Evolutionary conservation across 371 early-diverging fungal species (phyloP).

Genomic region (Dichotomocladium elegans): DNA sequence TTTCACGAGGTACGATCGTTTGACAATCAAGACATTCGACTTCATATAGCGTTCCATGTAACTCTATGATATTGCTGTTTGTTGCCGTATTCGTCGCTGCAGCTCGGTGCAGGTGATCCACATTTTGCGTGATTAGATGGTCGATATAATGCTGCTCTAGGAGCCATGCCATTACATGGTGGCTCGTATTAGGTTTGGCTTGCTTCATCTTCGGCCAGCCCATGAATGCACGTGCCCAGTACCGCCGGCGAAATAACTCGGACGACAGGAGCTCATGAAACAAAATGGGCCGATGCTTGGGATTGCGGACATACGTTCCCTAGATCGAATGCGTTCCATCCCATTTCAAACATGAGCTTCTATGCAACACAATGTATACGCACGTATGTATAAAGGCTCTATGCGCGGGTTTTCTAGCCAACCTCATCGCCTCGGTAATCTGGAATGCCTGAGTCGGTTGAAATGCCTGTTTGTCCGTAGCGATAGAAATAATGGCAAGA

Average conservation of each 20-base stretch:
- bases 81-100: conserved; percentile 39
- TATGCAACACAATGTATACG: not conserved
- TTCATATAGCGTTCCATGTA: conserved; percentile 78
- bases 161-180: conserved; percentile 56
- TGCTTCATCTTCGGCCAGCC: conserved; percentile 71
- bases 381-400: not conserved
- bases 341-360: not conserved
- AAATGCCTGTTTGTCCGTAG: conserved; percentile 47
- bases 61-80: conserved; percentile 54
- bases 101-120: conserved; percentile 75
- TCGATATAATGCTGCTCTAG: conserved; percentile 36
- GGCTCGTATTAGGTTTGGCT: conserved; percentile 74
- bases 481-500: not conserved
- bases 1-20: conserved; percentile 41
- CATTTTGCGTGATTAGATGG: conserved; percentile 87
- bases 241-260: conserved; percentile 70
- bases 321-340: not conserved
- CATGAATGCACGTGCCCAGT: conserved; percentile 90
- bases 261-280: conserved; percentile 66
- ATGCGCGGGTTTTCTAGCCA: conserved; percentile 2
- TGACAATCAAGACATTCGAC: conserved; percentile 77
- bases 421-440: conserved; percentile 83
- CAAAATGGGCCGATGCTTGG: conserved; percentile 78
- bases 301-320: conserved; percentile 77
- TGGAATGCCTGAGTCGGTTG: conserved; percentile 83